A percentile compares a stretch with the other conserved stretches of the same genome.
Conservation (phyloP, 305 asterid species). For the Rubia balearica region DNA sequence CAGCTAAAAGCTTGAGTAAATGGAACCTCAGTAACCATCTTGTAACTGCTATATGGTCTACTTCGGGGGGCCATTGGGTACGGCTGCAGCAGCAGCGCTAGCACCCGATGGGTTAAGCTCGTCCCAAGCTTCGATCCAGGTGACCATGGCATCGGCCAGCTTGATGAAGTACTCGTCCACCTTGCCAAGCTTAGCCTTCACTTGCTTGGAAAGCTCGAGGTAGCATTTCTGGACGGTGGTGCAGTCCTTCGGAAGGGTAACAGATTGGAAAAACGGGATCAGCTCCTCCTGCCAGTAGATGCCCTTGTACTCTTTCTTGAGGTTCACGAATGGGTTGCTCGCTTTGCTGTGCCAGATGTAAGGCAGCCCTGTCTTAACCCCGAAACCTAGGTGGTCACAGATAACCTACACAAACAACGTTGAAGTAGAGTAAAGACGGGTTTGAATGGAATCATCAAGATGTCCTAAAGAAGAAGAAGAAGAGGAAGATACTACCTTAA, state of each 20-base stretch:
- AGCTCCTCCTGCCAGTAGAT: slow-evolving; percentile 82
- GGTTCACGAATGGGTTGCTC: slow-evolving; percentile 71
- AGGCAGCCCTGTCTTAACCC: slow-evolving; percentile 68
- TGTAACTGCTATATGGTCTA: slow-evolving; percentile 22
- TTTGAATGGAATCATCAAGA: background rate
- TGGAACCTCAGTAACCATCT: background rate
- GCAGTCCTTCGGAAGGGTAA: slow-evolving; percentile 53
- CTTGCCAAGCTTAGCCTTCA: slow-evolving; percentile 63
- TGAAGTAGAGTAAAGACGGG: background rate
- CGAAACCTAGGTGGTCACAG: slow-evolving; percentile 65
- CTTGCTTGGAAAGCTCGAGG: slow-evolving; percentile 65
- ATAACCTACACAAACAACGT: slow-evolving; percentile 35
- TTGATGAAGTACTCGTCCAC: slow-evolving; percentile 67
- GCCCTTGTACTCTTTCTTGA: slow-evolving; percentile 78
- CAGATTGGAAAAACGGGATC: slow-evolving; percentile 71
- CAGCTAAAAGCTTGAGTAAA: slow-evolving; percentile 10
- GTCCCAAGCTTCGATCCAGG: slow-evolving; percentile 80
- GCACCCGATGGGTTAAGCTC: slow-evolving; percentile 41
- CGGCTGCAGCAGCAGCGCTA: slow-evolving; percentile 1
- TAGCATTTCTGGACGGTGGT: slow-evolving; percentile 66
- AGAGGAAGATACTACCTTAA: slow-evolving; percentile 37
- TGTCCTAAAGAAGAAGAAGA: background rate
- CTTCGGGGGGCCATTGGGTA: slow-evolving; percentile 33
- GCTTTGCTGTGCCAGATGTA: slow-evolving; percentile 91
- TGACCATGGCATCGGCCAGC: slow-evolving; percentile 66